phyloP scores from a whole-genome alignment of 495 filamentous ascomycete species.

The Aspergillus coremiiformis region DNA sequence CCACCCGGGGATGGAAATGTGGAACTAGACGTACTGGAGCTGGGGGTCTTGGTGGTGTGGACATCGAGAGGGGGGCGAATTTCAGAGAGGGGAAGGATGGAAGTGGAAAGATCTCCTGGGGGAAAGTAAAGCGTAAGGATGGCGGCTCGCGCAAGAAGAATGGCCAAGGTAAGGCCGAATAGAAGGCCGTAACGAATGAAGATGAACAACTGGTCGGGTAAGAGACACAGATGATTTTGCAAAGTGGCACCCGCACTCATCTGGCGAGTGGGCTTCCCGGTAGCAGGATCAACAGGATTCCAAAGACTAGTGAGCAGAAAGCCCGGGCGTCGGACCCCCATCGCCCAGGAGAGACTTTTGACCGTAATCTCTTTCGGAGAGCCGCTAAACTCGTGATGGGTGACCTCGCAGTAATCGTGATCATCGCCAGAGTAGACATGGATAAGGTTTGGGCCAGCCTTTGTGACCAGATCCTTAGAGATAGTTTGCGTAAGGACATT shows the following conservation, averaged over 20 bases:
- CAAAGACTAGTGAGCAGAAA: constrained; percentile 84
- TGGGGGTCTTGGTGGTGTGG: constrained; percentile 20
- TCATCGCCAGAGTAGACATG: constrained; percentile 94
- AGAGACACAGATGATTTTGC: constrained; percentile 82
- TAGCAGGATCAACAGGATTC: constrained; percentile 68
- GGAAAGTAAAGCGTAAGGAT: constrained; percentile 32
- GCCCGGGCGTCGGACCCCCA: constrained; percentile 88
- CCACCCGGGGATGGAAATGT: constrained; percentile 24
- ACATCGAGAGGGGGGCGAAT: constrained; percentile 10
- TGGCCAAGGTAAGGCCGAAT: constrained; percentile 49
- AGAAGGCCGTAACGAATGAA: constrained; percentile 69
- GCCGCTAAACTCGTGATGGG: constrained; percentile 60
- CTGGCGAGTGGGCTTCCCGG: constrained; percentile 48
- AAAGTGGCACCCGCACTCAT: constrained; percentile 45
- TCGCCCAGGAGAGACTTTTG: constrained; percentile 88
- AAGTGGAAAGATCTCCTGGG: constrained; percentile 10
- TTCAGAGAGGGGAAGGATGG: constrained; percentile 35
- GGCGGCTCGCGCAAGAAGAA: constrained; percentile 55
- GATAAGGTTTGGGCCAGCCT: constrained; percentile 59
- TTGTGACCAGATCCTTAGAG: constrained; percentile 62
- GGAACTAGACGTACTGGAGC: constrained; percentile 35
- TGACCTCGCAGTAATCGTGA: constrained; percentile 93
- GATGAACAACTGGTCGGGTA: constrained; percentile 79
- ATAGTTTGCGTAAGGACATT: constrained; percentile 76
- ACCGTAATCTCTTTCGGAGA: constrained; percentile 84